These are phyloP conservation scores for Colletotrichum tofieldiae DNA, from an alignment of 2,329 filamentous ascomycete genomes.

Conservation along the genomic window DNA sequence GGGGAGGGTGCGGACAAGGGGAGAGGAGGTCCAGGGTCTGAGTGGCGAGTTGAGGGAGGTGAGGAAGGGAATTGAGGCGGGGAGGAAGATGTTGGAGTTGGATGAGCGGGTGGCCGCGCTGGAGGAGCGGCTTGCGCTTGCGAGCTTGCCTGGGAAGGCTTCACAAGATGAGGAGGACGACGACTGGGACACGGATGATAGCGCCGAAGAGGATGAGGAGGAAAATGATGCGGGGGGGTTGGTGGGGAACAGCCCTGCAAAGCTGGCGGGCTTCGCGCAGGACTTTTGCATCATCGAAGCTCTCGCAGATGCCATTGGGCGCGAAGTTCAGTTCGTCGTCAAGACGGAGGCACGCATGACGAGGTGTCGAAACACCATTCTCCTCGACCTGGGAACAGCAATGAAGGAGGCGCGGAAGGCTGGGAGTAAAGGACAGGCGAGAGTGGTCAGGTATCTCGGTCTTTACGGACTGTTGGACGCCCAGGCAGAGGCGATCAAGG, in stretches of 20 bases:
- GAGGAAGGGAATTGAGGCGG: conserved; percentile 73
- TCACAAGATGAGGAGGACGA: conserved; percentile 54
- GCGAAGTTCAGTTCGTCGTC: conserved; percentile 64
- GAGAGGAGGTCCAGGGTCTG: conserved; percentile 73
- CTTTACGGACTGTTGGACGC: conserved; percentile 69
- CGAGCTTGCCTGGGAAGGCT: conserved; percentile 51
- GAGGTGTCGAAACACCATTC: conserved; percentile 69
- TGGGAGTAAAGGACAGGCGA: conserved; percentile 59
- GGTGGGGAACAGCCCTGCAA: conserved; percentile 63
- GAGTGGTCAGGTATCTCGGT: conserved; percentile 66
- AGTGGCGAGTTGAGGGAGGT: conserved; percentile 79
- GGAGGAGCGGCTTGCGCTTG: conserved; percentile 75
- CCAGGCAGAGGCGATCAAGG: conserved; percentile 67
- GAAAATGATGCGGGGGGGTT: conserved; percentile 50
- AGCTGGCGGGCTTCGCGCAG: conserved; percentile 61
- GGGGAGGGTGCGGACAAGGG: conserved; percentile 74
- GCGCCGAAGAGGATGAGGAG: conserved; percentile 50
- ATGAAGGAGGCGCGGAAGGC: conserved; percentile 61
- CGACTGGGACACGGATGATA: conserved; percentile 53
- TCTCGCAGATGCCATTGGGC: conserved; percentile 62
- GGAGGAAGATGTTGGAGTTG: conserved; percentile 76
- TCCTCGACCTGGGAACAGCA: conserved; percentile 70
- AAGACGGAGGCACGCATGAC: conserved; percentile 68
- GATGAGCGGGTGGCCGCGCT: conserved; percentile 74
- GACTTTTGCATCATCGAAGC: conserved; percentile 61